Conservation (phyloP, 441 rosid genomes). For the Adansonia madagascariensis region DNA sequence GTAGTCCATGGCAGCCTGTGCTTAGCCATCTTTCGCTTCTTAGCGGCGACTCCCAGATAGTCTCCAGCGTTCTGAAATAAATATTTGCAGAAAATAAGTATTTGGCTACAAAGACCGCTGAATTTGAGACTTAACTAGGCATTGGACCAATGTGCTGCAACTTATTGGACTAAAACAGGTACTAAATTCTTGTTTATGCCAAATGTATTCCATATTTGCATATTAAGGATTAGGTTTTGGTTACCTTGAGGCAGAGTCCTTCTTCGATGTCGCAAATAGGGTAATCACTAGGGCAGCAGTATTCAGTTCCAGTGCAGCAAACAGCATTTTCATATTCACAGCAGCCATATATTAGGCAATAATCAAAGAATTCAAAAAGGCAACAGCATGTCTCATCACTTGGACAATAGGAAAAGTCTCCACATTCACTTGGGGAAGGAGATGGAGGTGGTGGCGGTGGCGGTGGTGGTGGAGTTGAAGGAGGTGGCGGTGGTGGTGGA, state of each 20-base stretch:
- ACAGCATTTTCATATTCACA: conserved; percentile 62
- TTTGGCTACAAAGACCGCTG: no score
- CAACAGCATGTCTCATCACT: conserved; percentile 70
- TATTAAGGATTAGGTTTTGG: background rate
- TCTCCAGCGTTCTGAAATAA: conserved; percentile 49
- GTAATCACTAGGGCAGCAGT: conserved; percentile 70
- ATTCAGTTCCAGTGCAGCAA: conserved; percentile 46
- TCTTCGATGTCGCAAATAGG: conserved; percentile 60
- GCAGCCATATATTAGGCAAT: conserved; percentile 61
- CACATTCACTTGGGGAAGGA: conserved; percentile 64
- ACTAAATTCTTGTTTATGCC: no score
- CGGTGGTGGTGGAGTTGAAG: conserved; percentile 34
- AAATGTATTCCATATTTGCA: background rate
- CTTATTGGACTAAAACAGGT: no score
- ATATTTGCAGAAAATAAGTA: background rate
- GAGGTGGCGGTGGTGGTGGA: conserved; percentile 39
- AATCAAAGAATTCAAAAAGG: conserved; percentile 44
- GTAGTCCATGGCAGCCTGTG: conserved; percentile 60
- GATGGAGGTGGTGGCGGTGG: conserved; percentile 57
- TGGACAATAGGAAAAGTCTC: conserved; percentile 58
- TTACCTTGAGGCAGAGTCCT: conserved; percentile 69
- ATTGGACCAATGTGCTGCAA: no score
- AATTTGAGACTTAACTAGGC: no score
- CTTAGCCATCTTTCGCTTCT: conserved; percentile 58
- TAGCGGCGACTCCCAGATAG: conserved; percentile 56